Base-by-base conservation (phyloP, 139 green algal genomes). In the Yamagishiella unicocca region DNA sequence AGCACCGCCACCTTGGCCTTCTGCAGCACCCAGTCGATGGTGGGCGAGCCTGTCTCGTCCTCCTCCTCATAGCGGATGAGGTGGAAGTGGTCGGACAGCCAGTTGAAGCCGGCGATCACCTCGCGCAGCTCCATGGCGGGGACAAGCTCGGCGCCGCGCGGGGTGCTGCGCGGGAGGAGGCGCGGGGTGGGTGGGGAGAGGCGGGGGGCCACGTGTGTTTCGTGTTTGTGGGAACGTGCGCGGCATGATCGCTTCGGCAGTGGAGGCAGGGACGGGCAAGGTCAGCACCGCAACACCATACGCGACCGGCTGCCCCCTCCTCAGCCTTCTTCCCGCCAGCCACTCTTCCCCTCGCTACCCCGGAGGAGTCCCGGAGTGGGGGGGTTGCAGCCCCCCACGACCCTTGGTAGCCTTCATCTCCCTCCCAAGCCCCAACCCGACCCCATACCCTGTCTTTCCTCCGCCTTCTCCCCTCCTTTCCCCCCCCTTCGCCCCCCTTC, bases 1-100 rank as follows among this genome's bases (percentile, higher is more conserved):
- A 97, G 87, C 31, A 99, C 96, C 64, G 96, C 96, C 0, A 92
- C 90, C 6, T 85, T 73, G 12, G 97, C 97, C 33, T 95, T 90
- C 40, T 96, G 91, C 12, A 99, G 92, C 53, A 99, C 92, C 96
- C 96, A 99, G 73, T 99, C 97, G 31, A 99, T 94, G 50, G 79
- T 95, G 19, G 97, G 97, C 46, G 97, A 84, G 68, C 68, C 83
- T 2, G 50, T 64, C 27, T 74, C 29, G 83, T 76, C 64, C 53
- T 61, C 66, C 66, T 79, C 66, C 8, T 78, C 89, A 40, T 92
- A 93, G 31, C 95, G 89, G 68, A 98, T 96, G 25, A 98, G 82
- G 88, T 95, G 84, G 90, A 99, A 98, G 58, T 95, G 90, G 22
- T 96, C 88, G 53, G 97, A 91, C 37, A 99, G 82, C 95, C 95